A percentile compares a stretch with the other conserved stretches of the same genome.
Evolutionary conservation across 2,329 filamentous ascomycete species (phyloP).

Genomic region (Teratosphaeria destructans): DNA sequence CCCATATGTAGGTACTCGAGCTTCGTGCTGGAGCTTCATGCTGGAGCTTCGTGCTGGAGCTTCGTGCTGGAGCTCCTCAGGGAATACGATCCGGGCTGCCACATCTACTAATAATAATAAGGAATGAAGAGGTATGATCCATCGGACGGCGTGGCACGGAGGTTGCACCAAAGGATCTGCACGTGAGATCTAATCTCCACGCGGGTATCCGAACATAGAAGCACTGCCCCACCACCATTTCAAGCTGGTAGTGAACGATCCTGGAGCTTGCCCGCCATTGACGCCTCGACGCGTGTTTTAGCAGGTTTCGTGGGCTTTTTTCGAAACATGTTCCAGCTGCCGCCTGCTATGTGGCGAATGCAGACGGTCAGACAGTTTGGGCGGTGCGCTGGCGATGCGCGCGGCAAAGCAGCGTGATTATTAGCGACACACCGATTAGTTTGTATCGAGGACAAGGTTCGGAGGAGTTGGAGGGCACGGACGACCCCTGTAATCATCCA

Average conservation of each 20-base stretch:
- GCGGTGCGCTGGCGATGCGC: neutral
- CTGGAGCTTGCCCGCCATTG: neutral
- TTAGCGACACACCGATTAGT: neutral
- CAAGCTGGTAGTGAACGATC: neutral
- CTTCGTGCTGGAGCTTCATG: neutral
- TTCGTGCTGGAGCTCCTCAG: neutral
- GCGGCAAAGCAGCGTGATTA: neutral
- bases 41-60: neutral
- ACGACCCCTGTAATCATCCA: neutral
- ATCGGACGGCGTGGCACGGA: no score
- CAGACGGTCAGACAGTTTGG: neutral
- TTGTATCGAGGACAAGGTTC: neutral
- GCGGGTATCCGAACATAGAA: no score
- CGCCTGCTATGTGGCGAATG: neutral
- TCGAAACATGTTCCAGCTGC: neutral
- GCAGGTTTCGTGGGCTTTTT: neutral
- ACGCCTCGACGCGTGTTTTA: neutral
- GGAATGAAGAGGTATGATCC: no score
- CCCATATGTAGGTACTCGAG: neutral
- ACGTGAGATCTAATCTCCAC: no score
- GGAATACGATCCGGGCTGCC: neutral
- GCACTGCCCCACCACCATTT: neutral
- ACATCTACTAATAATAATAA: no score
- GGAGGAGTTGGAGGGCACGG: neutral
- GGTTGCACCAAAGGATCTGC: no score